Base-by-base conservation (phyloP, 73 alveolate species). In the Paramecium caudatum region DNA sequence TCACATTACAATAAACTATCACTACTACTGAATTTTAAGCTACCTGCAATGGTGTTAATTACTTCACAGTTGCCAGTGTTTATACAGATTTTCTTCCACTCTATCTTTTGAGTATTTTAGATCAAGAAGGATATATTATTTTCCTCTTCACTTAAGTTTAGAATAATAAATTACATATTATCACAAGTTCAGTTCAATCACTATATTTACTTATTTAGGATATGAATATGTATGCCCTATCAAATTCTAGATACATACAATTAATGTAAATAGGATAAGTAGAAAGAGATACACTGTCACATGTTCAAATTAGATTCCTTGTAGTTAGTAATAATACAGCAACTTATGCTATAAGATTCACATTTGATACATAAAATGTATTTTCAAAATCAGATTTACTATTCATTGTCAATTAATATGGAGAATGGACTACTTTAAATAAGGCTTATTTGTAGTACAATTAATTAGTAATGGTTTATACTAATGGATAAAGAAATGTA, bases 381-480 rank as follows among this genome's bases (percentile, higher is more conserved):
- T 55, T 43, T 10, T 23, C 4, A 21, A 17, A 55, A 23, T 23
- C 5, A 55, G 2, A 55, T 55, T 3, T n/a, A n/a, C 23, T 55
- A 7, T 68, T 68, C 30, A 68, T 68, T 37, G 17, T 68, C 3
- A 68, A 68, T 37, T 23, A 68, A 33, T 68, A 68, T 68, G 84
- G 33, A 10, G 84, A 34, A 32, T 68, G 84, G 84, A 68, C 34
- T n/a, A 34, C 84, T 34, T 17, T 68, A 3, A 10, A 34, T 5
- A 21, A 15, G 2, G 80, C 45, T 9, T 55, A 37, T 7, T 27
- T 55, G 23, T 10, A 55, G 30, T 25, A 37, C n/a, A 23, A 55
- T 23, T 27, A 55, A 23, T 55, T 55, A 10, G 23, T 37, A 12
- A 55, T 55, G 23, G 46, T 43, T 3, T 55, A 55, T 23, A 9